A percentile compares a stretch with the other conserved stretches of the same genome.
These are phyloP conservation scores for Brettanomyces naardenensis DNA, from an alignment of 805 yeast species.

Conservation along the genomic window DNA sequence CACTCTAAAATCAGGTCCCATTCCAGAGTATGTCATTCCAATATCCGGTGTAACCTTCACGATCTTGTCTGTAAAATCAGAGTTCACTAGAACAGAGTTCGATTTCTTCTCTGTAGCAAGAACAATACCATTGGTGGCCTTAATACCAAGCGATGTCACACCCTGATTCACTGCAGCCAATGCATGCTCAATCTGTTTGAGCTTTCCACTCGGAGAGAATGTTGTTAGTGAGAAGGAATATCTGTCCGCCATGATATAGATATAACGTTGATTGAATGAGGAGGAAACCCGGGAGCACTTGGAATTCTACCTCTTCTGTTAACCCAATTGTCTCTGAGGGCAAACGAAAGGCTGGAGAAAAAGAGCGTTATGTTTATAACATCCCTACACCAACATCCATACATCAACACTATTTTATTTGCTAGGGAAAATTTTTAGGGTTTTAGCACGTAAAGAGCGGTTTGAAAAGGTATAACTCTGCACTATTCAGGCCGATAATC, in stretches of 20 bases:
- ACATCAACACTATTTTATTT: too few species aligned
- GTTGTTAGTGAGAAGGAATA: constrained; percentile 96
- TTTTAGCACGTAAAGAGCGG: too few species aligned
- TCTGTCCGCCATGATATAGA: constrained; percentile 81
- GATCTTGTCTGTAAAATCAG: constrained; percentile 70
- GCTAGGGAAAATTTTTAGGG: too few species aligned
- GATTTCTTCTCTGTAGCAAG: constrained; percentile 94
- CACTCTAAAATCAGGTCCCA: constrained; percentile 98
- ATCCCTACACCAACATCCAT: too few species aligned
- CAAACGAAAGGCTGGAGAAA: too few species aligned
- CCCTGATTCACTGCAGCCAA: constrained; percentile 97
- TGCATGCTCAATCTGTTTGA: constrained; percentile 97
- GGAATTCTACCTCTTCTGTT: too few species aligned
- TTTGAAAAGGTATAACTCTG: too few species aligned
- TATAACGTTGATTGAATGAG: neutral
- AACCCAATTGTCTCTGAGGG: too few species aligned
- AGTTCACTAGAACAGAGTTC: constrained; percentile 66
- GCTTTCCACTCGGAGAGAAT: constrained; percentile 96
- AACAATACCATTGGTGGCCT: constrained; percentile 91
- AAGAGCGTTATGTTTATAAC: too few species aligned
- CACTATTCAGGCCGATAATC: too few species aligned
- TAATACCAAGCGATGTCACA: constrained; percentile 90
- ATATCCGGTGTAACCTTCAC: constrained; percentile 86
- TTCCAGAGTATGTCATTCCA: constrained; percentile 94
- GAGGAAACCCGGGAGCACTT: constrained; percentile 4